These are phyloP conservation scores for Lophiostoma macrostomum DNA, from an alignment of 495 filamentous ascomycete species.

Conservation along the genomic window DNA sequence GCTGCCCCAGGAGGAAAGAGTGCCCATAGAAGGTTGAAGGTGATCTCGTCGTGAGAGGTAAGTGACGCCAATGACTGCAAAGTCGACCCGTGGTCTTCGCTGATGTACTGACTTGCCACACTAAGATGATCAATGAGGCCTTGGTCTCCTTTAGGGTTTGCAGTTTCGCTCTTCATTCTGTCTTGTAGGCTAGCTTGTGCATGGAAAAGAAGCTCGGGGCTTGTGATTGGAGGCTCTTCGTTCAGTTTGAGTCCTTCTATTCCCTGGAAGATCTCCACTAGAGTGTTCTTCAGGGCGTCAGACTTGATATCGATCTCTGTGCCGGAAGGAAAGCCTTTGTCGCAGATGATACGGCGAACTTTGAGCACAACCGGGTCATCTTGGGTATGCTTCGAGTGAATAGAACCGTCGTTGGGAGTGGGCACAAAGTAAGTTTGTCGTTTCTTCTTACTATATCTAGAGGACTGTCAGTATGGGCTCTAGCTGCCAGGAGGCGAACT, in stretches of 20 bases:
- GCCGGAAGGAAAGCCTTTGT: slow-evolving; percentile 26
- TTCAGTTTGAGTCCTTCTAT: slow-evolving; percentile 31
- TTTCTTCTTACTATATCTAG: slow-evolving; percentile 8
- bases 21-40: slow-evolving; percentile 29
- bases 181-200: slow-evolving; percentile 18
- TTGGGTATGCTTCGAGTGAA: slow-evolving; percentile 5
- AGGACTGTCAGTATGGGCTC: background rate
- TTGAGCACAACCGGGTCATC: slow-evolving; percentile 25
- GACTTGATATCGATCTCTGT: slow-evolving; percentile 35
- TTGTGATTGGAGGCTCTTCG: slow-evolving; percentile 30
- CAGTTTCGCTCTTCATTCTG: slow-evolving; percentile 17
- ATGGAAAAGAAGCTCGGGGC: slow-evolving; percentile 31
- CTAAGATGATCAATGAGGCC: slow-evolving; percentile 19
- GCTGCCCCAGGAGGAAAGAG: slow-evolving; percentile 26
- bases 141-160: slow-evolving; percentile 6
- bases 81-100: slow-evolving; percentile 26
- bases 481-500: background rate
- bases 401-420: slow-evolving; percentile 8
- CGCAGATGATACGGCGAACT: slow-evolving; percentile 30
- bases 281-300: slow-evolving; percentile 5
- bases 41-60: slow-evolving; percentile 21
- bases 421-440: slow-evolving; percentile 15
- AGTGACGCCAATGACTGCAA: slow-evolving; percentile 25
- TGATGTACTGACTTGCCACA: slow-evolving; percentile 20
- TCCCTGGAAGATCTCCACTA: slow-evolving; percentile 22